Conservation (phyloP, 257 asterid species). For the Eucommia ulmoides region DNA sequence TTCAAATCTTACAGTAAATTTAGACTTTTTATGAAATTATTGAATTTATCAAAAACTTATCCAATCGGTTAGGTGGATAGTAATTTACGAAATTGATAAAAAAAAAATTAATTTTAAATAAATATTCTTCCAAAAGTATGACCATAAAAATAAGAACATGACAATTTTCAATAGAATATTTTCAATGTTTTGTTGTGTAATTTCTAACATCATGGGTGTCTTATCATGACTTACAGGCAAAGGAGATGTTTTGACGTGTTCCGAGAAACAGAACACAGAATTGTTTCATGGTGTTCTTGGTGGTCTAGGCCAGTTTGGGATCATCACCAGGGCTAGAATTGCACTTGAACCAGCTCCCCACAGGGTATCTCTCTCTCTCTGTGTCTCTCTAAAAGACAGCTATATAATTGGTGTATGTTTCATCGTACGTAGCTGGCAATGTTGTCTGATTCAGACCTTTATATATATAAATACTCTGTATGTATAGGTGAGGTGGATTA, state of each 20-base stretch:
- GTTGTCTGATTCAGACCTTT: not conserved
- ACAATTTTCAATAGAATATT: too few relatives aligned
- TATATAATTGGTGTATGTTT: constrained; percentile 12
- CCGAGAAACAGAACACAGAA: constrained; percentile 37
- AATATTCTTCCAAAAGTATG: too few relatives aligned
- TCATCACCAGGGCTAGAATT: constrained; percentile 70
- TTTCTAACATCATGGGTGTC: too few relatives aligned
- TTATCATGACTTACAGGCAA: constrained; percentile 52
- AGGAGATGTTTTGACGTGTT: constrained; percentile 61
- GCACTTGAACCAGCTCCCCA: constrained; percentile 71
- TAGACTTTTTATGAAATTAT: too few relatives aligned
- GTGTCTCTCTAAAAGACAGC: constrained; percentile 21
- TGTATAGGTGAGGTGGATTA: constrained; percentile 68
- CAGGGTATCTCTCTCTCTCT: constrained; percentile 24
- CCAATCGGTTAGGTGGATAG: not conserved
- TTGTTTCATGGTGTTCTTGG: constrained; percentile 68
- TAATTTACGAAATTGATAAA: too few relatives aligned
- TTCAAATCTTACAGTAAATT: too few relatives aligned
- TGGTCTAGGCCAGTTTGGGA: constrained; percentile 79
- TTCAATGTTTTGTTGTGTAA: too few relatives aligned
- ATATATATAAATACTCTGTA: not conserved
- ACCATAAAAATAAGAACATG: too few relatives aligned
- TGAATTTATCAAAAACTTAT: not conserved
- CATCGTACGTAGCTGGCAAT: not conserved
- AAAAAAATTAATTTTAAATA: too few relatives aligned